Percentiles rank a stretch among this genome's conserved stretches.
phyloP scores from a whole-genome alignment of 202 grass and related monocot species.

The Panicum virgatum region DNA sequence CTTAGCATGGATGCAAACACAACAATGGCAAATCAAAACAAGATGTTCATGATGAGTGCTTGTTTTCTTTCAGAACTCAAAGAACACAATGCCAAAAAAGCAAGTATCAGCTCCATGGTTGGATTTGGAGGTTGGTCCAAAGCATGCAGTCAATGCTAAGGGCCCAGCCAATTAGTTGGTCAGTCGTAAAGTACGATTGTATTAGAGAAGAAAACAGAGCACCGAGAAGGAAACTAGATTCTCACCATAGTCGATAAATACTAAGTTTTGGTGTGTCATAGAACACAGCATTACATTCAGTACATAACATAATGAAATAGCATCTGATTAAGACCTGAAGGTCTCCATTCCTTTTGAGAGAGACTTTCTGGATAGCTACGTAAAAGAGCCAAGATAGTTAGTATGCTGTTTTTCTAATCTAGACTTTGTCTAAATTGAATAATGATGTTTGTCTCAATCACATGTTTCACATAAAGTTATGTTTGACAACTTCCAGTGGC shows the following conservation, averaged over 20 bases:
- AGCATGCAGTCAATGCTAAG: slow-evolving; percentile 48
- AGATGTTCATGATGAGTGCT: slow-evolving; percentile 10
- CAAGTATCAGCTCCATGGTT: slow-evolving; percentile 21
- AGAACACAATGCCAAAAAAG: slow-evolving; percentile 13
- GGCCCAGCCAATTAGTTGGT: slow-evolving; percentile 42
- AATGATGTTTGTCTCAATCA: slow-evolving; percentile 17
- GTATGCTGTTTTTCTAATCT: slow-evolving; percentile 25
- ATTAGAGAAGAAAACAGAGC: slow-evolving; percentile 26
- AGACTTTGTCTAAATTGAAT: background rate
- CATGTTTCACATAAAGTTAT: slow-evolving; percentile 23
- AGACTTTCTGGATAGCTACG: background rate
- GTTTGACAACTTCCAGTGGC: slow-evolving; percentile 19
- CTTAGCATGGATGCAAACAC: slow-evolving; percentile 15
- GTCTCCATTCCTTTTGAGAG: background rate
- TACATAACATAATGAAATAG: slow-evolving; percentile 18
- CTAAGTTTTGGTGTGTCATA: slow-evolving; percentile 18
- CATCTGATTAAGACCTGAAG: slow-evolving; percentile 17
- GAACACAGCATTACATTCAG: slow-evolving; percentile 28
- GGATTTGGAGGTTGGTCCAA: slow-evolving; percentile 42
- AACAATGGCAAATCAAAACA: slow-evolving; percentile 32
- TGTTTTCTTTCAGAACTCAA: slow-evolving; percentile 33
- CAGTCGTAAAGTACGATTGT: slow-evolving; percentile 26
- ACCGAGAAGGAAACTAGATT: slow-evolving; percentile 35
- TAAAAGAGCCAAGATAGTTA: slow-evolving; percentile 1
- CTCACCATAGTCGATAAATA: slow-evolving; percentile 19